Evolutionary conservation across 768 basidiomycete species (phyloP).

Genomic region (Clavulina sp.): DNA sequence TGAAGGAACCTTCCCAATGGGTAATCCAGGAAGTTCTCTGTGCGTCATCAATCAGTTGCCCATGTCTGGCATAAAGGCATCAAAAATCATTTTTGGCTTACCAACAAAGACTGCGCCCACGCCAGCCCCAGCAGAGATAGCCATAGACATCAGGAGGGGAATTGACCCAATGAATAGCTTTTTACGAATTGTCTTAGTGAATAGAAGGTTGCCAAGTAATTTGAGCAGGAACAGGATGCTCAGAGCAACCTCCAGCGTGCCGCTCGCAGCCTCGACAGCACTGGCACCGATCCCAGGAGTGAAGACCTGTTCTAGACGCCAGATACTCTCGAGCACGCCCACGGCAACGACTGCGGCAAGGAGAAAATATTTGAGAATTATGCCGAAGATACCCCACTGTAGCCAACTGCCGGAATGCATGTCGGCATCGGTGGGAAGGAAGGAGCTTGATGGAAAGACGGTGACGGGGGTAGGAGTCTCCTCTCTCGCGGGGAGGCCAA

Average conservation of each 20-base stretch:
- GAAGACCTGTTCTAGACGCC: background rate
- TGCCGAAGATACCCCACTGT: background rate
- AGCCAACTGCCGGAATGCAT: background rate
- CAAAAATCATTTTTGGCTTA: background rate
- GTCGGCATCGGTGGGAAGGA: background rate
- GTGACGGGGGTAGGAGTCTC: background rate
- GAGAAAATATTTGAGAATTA: background rate
- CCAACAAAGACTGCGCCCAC: background rate
- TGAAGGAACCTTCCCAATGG: background rate
- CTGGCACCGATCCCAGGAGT: background rate
- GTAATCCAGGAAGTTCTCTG: background rate
- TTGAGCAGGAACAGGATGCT: background rate
- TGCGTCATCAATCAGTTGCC: background rate
- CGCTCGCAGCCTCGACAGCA: background rate
- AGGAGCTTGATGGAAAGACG: background rate
- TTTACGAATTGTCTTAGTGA: background rate
- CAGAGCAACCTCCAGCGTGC: background rate
- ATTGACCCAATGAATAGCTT: constrained; percentile 14
- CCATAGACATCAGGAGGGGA: background rate
- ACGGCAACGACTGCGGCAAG: background rate
- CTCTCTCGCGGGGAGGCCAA: background rate
- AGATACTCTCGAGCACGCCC: background rate
- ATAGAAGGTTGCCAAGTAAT: background rate
- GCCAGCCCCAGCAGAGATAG: background rate
- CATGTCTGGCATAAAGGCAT: background rate